Evolutionary conservation across 2,329 filamentous ascomycete genomes (phyloP).

Genomic region (Thelonectria blattea): DNA sequence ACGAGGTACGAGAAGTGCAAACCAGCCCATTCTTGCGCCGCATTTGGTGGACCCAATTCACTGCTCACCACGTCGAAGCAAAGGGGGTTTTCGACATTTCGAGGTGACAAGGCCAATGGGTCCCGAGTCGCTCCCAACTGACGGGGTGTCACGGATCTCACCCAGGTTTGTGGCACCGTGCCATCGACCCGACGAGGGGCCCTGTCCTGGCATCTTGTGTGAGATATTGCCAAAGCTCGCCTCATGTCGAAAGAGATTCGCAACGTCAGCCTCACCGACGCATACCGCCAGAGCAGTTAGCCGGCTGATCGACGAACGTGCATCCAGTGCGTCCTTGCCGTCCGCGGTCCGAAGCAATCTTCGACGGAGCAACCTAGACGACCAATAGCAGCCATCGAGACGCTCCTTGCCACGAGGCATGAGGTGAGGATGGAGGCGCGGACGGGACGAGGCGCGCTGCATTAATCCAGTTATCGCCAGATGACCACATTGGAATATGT

Average conservation of each 20-base stretch:
- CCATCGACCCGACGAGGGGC: slow-evolving; percentile 21
- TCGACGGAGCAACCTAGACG: neutral
- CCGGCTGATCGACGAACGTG: slow-evolving; percentile 15
- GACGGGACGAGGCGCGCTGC: neutral
- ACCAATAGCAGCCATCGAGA: neutral
- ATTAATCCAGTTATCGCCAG: neutral
- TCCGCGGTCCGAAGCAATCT: neutral
- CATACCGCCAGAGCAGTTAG: neutral
- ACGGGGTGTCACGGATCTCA: slow-evolving; percentile 34
- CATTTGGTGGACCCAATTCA: slow-evolving; percentile 7
- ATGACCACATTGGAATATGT: too few relatives aligned
- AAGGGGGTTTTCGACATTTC: slow-evolving; percentile 7
- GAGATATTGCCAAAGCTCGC: slow-evolving; percentile 11
- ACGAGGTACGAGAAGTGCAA: slow-evolving; percentile 11
- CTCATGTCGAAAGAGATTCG: slow-evolving; percentile 3
- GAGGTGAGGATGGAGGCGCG: neutral
- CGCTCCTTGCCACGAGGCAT: neutral
- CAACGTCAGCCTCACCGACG: slow-evolving; percentile 2
- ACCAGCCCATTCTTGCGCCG: slow-evolving; percentile 20
- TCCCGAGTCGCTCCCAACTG: neutral
- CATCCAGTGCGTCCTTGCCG: slow-evolving; percentile 7
- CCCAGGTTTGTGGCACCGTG: slow-evolving; percentile 28
- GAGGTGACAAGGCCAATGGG: slow-evolving; percentile 10
- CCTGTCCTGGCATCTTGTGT: slow-evolving; percentile 21
- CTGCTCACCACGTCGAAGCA: neutral